These are phyloP conservation scores for Cunninghamia lanceolata DNA, from an alignment of 75 land plant species.

Conservation along the genomic window DNA sequence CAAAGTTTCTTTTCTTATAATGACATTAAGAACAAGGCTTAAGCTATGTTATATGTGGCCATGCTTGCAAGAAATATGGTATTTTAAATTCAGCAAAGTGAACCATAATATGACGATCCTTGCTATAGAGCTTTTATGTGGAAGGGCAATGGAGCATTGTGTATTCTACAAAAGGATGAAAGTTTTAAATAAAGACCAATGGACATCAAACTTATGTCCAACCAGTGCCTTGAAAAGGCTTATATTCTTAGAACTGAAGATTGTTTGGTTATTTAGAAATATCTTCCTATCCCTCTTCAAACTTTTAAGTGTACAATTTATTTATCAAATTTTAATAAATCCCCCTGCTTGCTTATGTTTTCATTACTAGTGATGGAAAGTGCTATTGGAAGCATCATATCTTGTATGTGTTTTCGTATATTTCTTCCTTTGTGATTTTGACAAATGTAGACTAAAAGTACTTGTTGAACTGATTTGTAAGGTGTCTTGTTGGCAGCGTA, in stretches of 20 bases:
- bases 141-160: too few species aligned
- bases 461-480: not conserved
- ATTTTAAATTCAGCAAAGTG: not conserved
- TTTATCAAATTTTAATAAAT: not conserved
- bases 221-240: not conserved
- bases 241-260: not conserved
- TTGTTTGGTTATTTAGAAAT: not conserved
- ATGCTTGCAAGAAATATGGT: not conserved
- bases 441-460: not conserved
- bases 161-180: not conserved
- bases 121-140: not conserved
- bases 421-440: not conserved
- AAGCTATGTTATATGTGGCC: not conserved
- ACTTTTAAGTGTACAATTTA: not conserved
- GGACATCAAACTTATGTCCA: not conserved
- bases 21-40: not conserved
- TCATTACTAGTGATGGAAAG: not conserved
- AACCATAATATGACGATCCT: not conserved
- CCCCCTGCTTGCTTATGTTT: not conserved
- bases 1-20: not conserved
- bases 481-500: not conserved
- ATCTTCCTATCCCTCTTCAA: not conserved
- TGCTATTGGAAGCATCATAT: not conserved
- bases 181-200: slow-evolving; percentile 4
- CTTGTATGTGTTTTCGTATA: not conserved